Evolutionary conservation across 1,284 basidiomycete species (phyloP).

Genomic region (Rhodotorula sp.): DNA sequence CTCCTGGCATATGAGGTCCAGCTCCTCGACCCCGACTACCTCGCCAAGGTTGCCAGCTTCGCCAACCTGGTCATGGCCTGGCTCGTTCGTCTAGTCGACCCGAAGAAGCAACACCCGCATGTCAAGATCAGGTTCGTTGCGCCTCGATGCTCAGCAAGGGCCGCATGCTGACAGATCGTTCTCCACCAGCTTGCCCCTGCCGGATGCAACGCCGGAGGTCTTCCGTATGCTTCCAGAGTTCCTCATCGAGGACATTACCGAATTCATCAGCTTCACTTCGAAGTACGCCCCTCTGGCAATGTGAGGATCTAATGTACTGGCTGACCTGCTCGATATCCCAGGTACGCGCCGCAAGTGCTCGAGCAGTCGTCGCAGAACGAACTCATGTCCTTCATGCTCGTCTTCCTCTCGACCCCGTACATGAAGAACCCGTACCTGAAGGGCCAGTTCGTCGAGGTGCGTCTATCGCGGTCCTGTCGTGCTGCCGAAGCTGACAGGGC

Average conservation of each 20-base stretch:
- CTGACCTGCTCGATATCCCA: slow-evolving; percentile 45
- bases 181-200: slow-evolving; percentile 72
- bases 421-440: slow-evolving; percentile 99
- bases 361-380: slow-evolving; percentile 74
- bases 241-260: slow-evolving; percentile 89
- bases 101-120: slow-evolving; percentile 73
- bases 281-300: slow-evolving; percentile 59
- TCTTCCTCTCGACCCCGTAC: slow-evolving; percentile 90
- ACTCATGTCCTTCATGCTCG: slow-evolving; percentile 84
- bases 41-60: slow-evolving; percentile 77
- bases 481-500: not conserved
- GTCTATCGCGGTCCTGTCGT: slow-evolving; percentile 34
- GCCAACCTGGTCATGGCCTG: slow-evolving; percentile 89
- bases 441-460: slow-evolving; percentile 91
- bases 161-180: not conserved
- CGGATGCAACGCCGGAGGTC: slow-evolving; percentile 75
- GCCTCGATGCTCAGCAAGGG: not conserved
- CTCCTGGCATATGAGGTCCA: slow-evolving; percentile 82
- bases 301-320: too few species aligned
- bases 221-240: slow-evolving; percentile 94
- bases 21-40: slow-evolving; percentile 80
- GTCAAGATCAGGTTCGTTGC: slow-evolving; percentile 62
- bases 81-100: slow-evolving; percentile 91
- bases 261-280: slow-evolving; percentile 80
- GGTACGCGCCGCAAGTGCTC: slow-evolving; percentile 75